Percentiles rank a stretch among this genome's conserved stretches.
These are phyloP conservation scores for Pythium rishiriense DNA, from an alignment of 352 stramenopile genomes.

Conservation along the genomic window DNA sequence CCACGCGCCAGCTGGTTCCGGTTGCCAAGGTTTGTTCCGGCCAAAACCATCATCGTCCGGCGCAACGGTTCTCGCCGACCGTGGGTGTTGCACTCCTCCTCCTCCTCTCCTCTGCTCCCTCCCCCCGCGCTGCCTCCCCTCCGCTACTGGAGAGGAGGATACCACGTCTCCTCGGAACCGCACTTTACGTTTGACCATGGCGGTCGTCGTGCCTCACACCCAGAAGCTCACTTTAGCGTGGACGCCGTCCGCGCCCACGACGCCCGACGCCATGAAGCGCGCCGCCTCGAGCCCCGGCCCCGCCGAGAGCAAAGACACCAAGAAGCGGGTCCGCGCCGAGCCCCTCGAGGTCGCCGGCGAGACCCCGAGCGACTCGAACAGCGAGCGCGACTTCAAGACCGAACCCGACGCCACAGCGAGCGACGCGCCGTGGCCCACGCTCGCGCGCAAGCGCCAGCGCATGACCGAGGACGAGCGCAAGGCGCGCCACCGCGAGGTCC, in stretches of 20 bases:
- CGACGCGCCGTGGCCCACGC: slow-evolving; percentile 11
- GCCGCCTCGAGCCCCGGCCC: neutral
- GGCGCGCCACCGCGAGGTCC: slow-evolving; percentile 25
- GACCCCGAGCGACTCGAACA: neutral
- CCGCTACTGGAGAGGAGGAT: neutral
- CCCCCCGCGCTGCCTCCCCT: neutral
- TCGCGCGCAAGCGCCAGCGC: slow-evolving; percentile 22
- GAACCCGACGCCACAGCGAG: neutral
- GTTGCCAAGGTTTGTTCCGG: neutral
- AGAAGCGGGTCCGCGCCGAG: slow-evolving; percentile 13
- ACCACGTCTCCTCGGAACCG: neutral
- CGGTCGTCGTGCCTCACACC: slow-evolving; percentile 13
- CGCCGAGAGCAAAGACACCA: slow-evolving; percentile 6
- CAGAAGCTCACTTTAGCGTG: slow-evolving; percentile 21
- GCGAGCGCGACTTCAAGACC: neutral
- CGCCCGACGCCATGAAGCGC: slow-evolving; percentile 2
- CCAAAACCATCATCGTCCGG: neutral
- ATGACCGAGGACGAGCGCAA: slow-evolving; percentile 27
- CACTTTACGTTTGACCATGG: slow-evolving; percentile 24
- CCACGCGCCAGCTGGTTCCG: neutral
- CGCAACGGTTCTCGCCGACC: neutral
- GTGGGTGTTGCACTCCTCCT: neutral
- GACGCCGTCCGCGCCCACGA: slow-evolving; percentile 5
- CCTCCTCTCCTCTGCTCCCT: neutral
- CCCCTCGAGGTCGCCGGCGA: neutral